These are phyloP conservation scores for Penicillium sp. DNA, from an alignment of 2,329 filamentous ascomycete species.

Conservation along the genomic window DNA sequence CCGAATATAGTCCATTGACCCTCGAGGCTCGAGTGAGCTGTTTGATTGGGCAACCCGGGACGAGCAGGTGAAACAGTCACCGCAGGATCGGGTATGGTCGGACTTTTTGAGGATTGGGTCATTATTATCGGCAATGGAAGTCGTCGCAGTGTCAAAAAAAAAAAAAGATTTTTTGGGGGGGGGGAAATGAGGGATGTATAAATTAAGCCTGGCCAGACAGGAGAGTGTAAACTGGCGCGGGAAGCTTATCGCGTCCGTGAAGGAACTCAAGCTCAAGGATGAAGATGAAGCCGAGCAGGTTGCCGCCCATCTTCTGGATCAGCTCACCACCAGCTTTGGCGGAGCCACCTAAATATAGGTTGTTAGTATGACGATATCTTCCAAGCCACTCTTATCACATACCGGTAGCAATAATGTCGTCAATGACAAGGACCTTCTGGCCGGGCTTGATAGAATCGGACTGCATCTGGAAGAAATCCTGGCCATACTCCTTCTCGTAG, in stretches of 20 bases:
- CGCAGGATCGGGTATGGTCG: slow-evolving; percentile 6
- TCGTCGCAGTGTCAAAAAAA: slow-evolving; percentile 8
- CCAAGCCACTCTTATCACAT: slow-evolving; percentile 36
- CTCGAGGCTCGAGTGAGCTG: neutral
- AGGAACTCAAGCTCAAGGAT: slow-evolving; percentile 94
- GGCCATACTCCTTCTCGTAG: slow-evolving; percentile 94
- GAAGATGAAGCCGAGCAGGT: slow-evolving; percentile 87
- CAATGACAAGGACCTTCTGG: slow-evolving; percentile 88
- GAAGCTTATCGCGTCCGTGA: slow-evolving; percentile 86
- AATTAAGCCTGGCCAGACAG: slow-evolving; percentile 61
- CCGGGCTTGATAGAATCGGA: slow-evolving; percentile 77
- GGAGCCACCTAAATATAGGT: slow-evolving; percentile 68
- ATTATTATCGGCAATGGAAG: slow-evolving; percentile 12
- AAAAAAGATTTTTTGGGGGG: slow-evolving; percentile 7
- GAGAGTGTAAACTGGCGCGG: slow-evolving; percentile 78
- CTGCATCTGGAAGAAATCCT: slow-evolving; percentile 96
- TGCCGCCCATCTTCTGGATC: slow-evolving; percentile 79
- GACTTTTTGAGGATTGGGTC: slow-evolving; percentile 6
- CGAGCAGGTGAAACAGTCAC: neutral
- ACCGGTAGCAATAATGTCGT: slow-evolving; percentile 99
- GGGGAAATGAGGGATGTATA: neutral
- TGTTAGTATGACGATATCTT: slow-evolving; percentile 1
- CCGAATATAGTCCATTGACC: neutral
- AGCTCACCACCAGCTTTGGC: slow-evolving; percentile 84
- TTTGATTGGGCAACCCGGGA: slow-evolving; percentile 1